phyloP scores from a whole-genome alignment of 2,329 filamentous ascomycete species.

The Nemania diffusa region DNA sequence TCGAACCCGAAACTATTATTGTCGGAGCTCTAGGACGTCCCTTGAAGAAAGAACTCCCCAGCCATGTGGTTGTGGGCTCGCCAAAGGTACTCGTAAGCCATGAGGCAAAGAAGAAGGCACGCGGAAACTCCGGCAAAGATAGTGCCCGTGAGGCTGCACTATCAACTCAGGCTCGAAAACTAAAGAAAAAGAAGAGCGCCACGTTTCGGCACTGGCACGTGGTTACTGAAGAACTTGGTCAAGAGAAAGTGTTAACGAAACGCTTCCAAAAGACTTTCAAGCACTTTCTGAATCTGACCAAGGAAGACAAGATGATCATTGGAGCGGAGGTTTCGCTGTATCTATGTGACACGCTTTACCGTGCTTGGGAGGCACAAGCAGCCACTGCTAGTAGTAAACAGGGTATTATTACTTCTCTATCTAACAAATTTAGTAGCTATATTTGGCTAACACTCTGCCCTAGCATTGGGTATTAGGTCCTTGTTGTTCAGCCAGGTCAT shows the following conservation, averaged over 20 bases:
- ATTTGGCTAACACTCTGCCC: conserved; percentile 3
- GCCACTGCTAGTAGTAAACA: conserved; percentile 3
- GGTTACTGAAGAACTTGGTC: conserved; percentile 59
- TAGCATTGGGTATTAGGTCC: conserved; percentile 32
- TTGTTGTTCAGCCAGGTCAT: conserved; percentile 39
- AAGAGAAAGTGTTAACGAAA: conserved; percentile 54
- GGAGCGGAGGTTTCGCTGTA: conserved; percentile 52
- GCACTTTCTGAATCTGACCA: conserved; percentile 57
- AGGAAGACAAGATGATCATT: conserved; percentile 45
- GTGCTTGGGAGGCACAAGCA: conserved; percentile 28
- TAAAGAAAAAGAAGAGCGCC: conserved; percentile 42
- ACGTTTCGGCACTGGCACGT: conserved; percentile 57
- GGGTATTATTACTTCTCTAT: conserved; percentile 34
- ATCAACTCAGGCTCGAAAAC: conserved; percentile 51
- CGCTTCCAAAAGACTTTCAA: conserved; percentile 61
- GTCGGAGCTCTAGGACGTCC: conserved; percentile 52
- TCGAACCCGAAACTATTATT: conserved; percentile 74
- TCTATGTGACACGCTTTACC: conserved; percentile 50
- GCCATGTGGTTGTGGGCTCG: conserved; percentile 23
- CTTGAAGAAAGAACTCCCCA: conserved; percentile 23
- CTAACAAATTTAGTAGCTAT: neutral
- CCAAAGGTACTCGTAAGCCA: neutral
- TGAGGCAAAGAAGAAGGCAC: conserved; percentile 18
- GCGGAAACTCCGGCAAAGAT: conserved; percentile 49
- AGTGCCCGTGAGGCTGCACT: conserved; percentile 51